Conservation (phyloP, 495 filamentous ascomycete genomes). For the Letharia columbiana region DNA sequence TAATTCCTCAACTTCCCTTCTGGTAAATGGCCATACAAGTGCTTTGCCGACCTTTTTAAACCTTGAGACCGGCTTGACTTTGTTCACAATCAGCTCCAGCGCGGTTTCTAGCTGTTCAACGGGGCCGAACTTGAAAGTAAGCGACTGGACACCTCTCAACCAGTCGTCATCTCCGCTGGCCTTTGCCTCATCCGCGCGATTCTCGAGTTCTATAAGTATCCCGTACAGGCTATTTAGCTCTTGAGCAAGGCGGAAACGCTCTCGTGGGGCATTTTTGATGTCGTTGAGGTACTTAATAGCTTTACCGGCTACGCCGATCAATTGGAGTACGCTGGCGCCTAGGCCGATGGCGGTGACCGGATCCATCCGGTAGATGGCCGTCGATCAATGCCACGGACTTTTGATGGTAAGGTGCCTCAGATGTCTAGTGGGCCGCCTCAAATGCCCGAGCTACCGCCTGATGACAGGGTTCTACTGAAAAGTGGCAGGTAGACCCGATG, state of each 20-base stretch:
- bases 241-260: conserved; percentile 21
- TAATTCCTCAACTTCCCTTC: conserved; percentile 26
- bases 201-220: conserved; percentile 27
- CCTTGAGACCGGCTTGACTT: conserved; percentile 17
- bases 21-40: conserved; percentile 28
- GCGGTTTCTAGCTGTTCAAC: conserved; percentile 25
- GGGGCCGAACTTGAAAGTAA: conserved; percentile 24
- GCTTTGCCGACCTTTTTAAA: conserved; percentile 21
- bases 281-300: conserved; percentile 27
- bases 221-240: conserved; percentile 24
- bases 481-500: neutral
- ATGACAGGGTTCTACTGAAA: neutral
- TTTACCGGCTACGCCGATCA: conserved; percentile 26
- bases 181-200: conserved; percentile 22
- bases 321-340: conserved; percentile 27
- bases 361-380: conserved; percentile 6
- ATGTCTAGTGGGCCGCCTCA: neutral
- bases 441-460: neutral
- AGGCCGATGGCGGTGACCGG: conserved; percentile 9
- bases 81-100: conserved; percentile 24
- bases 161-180: conserved; percentile 17
- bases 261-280: conserved; percentile 30
- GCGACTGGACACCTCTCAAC: conserved; percentile 23
- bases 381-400: neutral
- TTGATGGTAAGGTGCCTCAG: neutral